Base-by-base conservation (phyloP, 768 basidiomycete genomes). In the Amanita subjunquillea region DNA sequence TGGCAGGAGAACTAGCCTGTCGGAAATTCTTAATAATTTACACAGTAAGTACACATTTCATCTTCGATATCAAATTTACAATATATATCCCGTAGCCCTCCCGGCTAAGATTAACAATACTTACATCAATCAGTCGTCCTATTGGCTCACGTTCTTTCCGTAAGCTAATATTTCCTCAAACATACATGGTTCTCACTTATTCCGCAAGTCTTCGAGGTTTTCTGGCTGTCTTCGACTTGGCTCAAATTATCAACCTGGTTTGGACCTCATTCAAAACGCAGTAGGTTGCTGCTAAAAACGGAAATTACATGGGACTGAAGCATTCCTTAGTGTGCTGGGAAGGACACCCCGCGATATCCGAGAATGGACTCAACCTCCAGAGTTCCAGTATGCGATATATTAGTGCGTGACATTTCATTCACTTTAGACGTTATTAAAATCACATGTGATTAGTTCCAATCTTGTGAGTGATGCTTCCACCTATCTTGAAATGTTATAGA, bases 111-210 rank as follows among this genome's bases (percentile, higher is more conserved):
- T 98, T 61, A 89, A 96, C 62, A 69, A 72, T 47, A 92, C 94
- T 0, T 99, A 98, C 60, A 84, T 98, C 59, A 80, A 87, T 60
- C 95, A 98, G 62, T 75, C 86, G 6, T 89, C 87, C 20, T 96
- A 87, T 67, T 95, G 91, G 91, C 69, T 95, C 48, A 95, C 91
- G 3, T 94, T 83, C 72, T 91, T 94, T 74, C 91, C 93, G 85
- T 91, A 65, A n/a, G 86, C 72, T 53, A 27, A 54, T 39, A 53
- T 27, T 9, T 40, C 3, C 3, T 29, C 5, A 17, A 30, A 15
- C 7, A 6, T 17, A 10, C 37, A 22, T 9, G 37, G 2, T 17
- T 10, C 17, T 6, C 23, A 40, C 17, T 50, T 13, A 50, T 27
- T 29, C 38, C n/a, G 1, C 13, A 25, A 50, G 48, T 6, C 74